Evolutionary conservation across 352 stramenopile species (phyloP).

Genomic region (Pythium sp.): DNA sequence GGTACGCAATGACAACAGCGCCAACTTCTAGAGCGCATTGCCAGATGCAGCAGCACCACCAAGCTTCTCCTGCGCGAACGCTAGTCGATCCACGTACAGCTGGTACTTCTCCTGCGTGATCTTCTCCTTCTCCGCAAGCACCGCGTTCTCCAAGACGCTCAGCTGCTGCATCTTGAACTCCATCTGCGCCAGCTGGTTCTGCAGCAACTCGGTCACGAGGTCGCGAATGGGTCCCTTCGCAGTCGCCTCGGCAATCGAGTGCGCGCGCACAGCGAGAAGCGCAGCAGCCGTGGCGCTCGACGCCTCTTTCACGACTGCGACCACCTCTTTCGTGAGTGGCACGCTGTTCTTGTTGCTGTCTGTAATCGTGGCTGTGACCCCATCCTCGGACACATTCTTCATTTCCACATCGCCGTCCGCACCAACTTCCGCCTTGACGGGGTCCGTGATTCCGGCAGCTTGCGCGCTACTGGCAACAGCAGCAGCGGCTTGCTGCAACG

Average conservation of each 20-base stretch:
- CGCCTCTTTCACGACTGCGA: constrained; percentile 65
- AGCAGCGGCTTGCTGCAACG: constrained; percentile 34
- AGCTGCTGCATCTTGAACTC: constrained; percentile 80
- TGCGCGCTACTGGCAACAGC: constrained; percentile 38
- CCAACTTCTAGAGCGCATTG: neutral
- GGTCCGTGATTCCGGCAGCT: constrained; percentile 35
- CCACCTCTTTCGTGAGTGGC: constrained; percentile 42
- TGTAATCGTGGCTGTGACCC: neutral
- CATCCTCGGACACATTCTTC: constrained; percentile 20
- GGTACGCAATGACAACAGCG: neutral
- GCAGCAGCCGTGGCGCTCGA: constrained; percentile 57
- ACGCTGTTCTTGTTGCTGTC: constrained; percentile 9
- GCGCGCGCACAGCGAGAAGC: constrained; percentile 50
- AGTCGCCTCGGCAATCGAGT: constrained; percentile 42
- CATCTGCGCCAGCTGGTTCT: constrained; percentile 74
- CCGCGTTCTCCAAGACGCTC: constrained; percentile 45
- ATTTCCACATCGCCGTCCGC: constrained; percentile 48
- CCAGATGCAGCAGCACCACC: constrained; percentile 14
- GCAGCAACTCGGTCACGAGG: constrained; percentile 54
- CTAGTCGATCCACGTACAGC: constrained; percentile 70
- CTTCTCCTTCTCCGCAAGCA: constrained; percentile 55
- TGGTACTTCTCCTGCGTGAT: constrained; percentile 63
- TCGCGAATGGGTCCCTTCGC: constrained; percentile 42
- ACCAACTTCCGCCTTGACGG: constrained; percentile 34
- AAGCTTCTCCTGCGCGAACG: constrained; percentile 56